A percentile compares a stretch with the other conserved stretches of the same genome.
Conservation (phyloP, 1,284 basidiomycete species). For the Testicularia cyperi region DNA sequence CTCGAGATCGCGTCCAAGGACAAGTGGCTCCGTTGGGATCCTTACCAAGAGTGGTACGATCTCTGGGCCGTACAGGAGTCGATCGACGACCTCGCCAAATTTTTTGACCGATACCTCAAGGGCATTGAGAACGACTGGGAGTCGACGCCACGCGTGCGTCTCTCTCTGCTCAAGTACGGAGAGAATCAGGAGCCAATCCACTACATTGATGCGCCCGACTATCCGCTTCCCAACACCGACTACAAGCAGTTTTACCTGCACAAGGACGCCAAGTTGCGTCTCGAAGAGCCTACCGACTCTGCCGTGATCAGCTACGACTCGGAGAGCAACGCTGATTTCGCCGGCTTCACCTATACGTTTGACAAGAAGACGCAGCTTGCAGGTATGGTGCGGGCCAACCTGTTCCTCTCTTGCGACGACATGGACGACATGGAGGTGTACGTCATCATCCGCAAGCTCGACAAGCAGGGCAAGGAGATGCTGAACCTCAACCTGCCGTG, state of each 20-base stretch:
- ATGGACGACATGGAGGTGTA: slow-evolving; percentile 5
- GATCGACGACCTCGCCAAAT: slow-evolving; percentile 1
- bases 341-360: slow-evolving; percentile 2
- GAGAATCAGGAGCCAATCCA: not conserved
- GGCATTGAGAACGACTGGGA: slow-evolving; percentile 5
- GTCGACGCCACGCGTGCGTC: slow-evolving; percentile 1
- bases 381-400: not conserved
- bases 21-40: slow-evolving; percentile 1
- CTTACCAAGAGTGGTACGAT: slow-evolving; percentile 7
- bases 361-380: not conserved
- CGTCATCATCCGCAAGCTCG: slow-evolving; percentile 4
- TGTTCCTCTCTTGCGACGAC: slow-evolving; percentile 1
- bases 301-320: slow-evolving; percentile 2
- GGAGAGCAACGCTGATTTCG: not conserved
- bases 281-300: rapidly evolving
- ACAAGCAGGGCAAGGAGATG: slow-evolving; percentile 4
- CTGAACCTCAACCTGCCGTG: slow-evolving; percentile 2
- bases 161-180: slow-evolving; percentile 2
- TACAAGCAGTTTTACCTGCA: slow-evolving; percentile 1
- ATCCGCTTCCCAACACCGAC: not conserved
- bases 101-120: slow-evolving; percentile 7
- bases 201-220: slow-evolving; percentile 1
- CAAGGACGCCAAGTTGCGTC: not conserved
- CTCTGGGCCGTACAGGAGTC: slow-evolving; percentile 1
- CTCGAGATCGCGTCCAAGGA: slow-evolving; percentile 1